Evolutionary conservation across 108 stramenopile species (phyloP), one percentile per base, ranked within the genome.

Genomic region (Bacterosira constricta): DNA sequence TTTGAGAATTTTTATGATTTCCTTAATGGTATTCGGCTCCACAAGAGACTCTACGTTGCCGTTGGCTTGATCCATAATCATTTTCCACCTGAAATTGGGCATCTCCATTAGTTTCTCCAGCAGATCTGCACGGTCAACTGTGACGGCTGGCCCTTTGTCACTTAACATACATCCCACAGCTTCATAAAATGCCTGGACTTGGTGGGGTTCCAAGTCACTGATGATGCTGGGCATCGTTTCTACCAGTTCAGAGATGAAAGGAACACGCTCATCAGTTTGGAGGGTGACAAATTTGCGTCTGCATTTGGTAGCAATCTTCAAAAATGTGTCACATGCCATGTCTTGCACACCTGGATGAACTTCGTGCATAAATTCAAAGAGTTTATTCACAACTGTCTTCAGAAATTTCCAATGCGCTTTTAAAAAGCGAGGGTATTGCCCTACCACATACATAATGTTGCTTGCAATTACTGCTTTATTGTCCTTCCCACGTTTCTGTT

Each of bases 291-390:
- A 95, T 79, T 98, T 98, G 20, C 96, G 83, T 69, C 97, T 97
- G 86, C 99, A 99, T 84, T 98, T 97, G 25, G 89, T 91, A n/a
- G 97, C 89, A 72, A 99, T 98, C 78, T 99, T 99, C 52, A 99
- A 75, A 71, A 99, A 99, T 42, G 98, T 99, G 64, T 99, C 99
- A 77, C 98, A 99, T 6, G 99, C 99, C 99, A 99, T 99, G 77
- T 99, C 99, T 77, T 99, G 98, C 34, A 99, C 99, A 39, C 98
- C 99, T 8, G 99, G 99, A 73, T 99, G 99, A 17, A 74, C 58
- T 71, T 99, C 99, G 75, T 99, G 98, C 98, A 99, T 99, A 79
- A 99, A 99, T 82, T 99, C 98, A 79, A 99, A 99, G 18, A 99
- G 88, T 84, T 99, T 99, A 79, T 98, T 97, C 67, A 99, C 98